Evolutionary conservation across 2,329 filamentous ascomycete species (phyloP).

Genomic region (Aspergillus amoenus): DNA sequence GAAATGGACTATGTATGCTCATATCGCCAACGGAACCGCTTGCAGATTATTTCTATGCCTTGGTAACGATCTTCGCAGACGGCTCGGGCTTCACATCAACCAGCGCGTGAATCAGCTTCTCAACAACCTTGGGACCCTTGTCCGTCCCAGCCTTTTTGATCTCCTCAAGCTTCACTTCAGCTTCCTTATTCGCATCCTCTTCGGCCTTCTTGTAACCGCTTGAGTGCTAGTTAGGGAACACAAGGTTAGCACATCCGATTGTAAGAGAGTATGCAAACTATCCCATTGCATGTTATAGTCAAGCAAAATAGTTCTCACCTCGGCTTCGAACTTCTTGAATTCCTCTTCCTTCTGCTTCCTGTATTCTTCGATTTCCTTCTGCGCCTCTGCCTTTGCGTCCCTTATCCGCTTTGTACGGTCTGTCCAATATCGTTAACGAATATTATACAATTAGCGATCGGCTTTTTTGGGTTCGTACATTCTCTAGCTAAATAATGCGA

Average conservation of each 20-base stretch:
- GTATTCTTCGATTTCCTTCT: conserved; percentile 97
- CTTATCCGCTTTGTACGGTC: conserved; percentile 96
- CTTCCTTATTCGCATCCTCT: conserved; percentile 75
- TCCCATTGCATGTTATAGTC: background rate
- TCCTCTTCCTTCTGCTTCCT: conserved; percentile 85
- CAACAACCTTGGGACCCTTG: conserved; percentile 74
- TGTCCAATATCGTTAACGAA: conserved; percentile 34
- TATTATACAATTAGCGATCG: background rate
- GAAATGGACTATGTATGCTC: conserved; percentile 13
- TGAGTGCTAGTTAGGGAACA: conserved; percentile 65
- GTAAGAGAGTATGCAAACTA: background rate
- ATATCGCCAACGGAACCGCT: conserved; percentile 9
- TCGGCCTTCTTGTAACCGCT: conserved; percentile 85
- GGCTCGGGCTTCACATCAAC: conserved; percentile 76
- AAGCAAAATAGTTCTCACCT: conserved; percentile 50
- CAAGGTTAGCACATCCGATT: conserved; percentile 1
- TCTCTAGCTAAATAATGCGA: conserved; percentile 67
- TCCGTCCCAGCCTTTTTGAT: conserved; percentile 80
- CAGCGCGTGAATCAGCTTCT: conserved; percentile 81
- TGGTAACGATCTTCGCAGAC: conserved; percentile 48
- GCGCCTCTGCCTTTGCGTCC: conserved; percentile 92
- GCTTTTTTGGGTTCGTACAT: conserved; percentile 57
- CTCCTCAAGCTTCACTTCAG: conserved; percentile 75
- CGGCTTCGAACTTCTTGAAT: conserved; percentile 89
- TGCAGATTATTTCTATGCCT: conserved; percentile 27